Evolutionary conservation across 495 filamentous ascomycete genomes (phyloP).

Genomic region (Aspergillus taichungensis): DNA sequence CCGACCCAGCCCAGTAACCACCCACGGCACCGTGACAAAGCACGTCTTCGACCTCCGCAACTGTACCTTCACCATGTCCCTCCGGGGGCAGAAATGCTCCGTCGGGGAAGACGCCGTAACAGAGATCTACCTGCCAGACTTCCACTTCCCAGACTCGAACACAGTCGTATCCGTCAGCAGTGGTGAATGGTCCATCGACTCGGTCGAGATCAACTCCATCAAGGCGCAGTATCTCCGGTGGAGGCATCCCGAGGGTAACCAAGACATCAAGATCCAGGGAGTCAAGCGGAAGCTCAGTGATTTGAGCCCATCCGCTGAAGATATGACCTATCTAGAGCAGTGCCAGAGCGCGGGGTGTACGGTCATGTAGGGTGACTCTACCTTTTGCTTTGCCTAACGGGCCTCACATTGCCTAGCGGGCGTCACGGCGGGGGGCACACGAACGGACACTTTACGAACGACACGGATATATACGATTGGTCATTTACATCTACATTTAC

Average conservation of each 20-base stretch:
- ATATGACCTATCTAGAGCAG: constrained; percentile 54
- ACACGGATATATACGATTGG: too few relatives aligned
- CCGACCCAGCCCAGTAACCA: constrained; percentile 71
- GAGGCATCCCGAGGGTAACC: constrained; percentile 84
- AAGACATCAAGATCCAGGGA: constrained; percentile 70
- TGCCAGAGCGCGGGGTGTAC: constrained; percentile 44
- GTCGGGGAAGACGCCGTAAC: constrained; percentile 55
- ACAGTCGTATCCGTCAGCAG: constrained; percentile 65
- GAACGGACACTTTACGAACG: too few relatives aligned
- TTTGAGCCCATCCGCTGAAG: constrained; percentile 34
- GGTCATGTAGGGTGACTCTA: constrained; percentile 43
- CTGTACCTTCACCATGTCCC: constrained; percentile 60
- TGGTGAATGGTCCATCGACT: constrained; percentile 81
- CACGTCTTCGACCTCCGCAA: constrained; percentile 74
- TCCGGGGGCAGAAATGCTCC: constrained; percentile 45
- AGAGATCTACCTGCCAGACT: constrained; percentile 80
- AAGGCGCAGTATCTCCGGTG: constrained; percentile 68
- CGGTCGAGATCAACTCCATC: constrained; percentile 56
- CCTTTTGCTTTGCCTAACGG: background rate
- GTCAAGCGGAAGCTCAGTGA: constrained; percentile 52
- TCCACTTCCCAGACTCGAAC: constrained; percentile 75
- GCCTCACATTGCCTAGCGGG: background rate
- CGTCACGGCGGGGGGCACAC: too few relatives aligned
- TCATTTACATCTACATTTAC: too few relatives aligned
- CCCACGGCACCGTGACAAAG: constrained; percentile 54